These are phyloP conservation scores for Yarrowia keelungensis DNA, from an alignment of 805 yeast species.

Conservation along the genomic window DNA sequence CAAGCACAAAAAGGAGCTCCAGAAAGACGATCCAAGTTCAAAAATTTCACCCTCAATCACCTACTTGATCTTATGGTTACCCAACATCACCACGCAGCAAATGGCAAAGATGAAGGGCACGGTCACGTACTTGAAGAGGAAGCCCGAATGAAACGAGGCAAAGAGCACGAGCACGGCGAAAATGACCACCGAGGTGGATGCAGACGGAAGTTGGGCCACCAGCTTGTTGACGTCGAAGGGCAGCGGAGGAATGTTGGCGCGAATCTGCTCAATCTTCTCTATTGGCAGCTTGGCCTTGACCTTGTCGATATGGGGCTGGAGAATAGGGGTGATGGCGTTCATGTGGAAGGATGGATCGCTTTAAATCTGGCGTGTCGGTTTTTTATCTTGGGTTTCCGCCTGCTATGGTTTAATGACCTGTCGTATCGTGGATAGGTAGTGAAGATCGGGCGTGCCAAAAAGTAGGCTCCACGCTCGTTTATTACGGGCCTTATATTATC, in stretches of 20 bases:
- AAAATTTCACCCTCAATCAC: too few species aligned
- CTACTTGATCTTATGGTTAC: conserved; percentile 17
- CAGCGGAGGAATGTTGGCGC: conserved; percentile 36
- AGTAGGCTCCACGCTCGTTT: not conserved
- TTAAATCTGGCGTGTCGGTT: not conserved
- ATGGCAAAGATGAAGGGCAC: conserved; percentile 33
- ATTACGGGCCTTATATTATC: conserved; percentile 10
- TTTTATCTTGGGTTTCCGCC: not conserved
- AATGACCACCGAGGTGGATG: conserved; percentile 28
- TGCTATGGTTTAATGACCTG: conserved; percentile 4
- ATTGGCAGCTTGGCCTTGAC: conserved; percentile 37
- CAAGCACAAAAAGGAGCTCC: too few species aligned
- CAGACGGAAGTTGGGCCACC: conserved; percentile 22
- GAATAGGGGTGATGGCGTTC: conserved; percentile 23
- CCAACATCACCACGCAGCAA: conserved; percentile 34
- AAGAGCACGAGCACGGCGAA: conserved; percentile 24
- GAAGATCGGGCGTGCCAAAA: not conserved
- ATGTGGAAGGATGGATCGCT: not conserved
- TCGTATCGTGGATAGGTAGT: not conserved
- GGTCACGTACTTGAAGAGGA: conserved; percentile 31
- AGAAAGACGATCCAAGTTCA: too few species aligned
- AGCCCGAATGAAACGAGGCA: conserved; percentile 28
- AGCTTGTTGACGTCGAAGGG: conserved; percentile 24
- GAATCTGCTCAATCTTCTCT: conserved; percentile 31
- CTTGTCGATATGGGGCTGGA: conserved; percentile 36